Base-by-base conservation (phyloP, 2,329 filamentous ascomycete genomes). In the Xylaria sp. region DNA sequence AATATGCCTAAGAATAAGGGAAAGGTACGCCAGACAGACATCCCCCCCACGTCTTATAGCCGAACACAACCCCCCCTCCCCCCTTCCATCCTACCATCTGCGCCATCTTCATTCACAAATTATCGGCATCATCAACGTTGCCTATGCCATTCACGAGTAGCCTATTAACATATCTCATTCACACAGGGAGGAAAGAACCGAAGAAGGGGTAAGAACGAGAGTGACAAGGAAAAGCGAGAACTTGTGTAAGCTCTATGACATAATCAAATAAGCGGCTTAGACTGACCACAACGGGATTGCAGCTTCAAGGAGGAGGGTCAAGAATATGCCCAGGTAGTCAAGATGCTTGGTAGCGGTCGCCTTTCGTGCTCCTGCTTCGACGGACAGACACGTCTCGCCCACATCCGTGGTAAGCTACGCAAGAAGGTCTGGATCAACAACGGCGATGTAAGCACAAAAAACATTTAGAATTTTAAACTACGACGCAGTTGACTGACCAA, bases 371-470 rank as follows among this genome's bases (percentile, higher is more conserved):
- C 93, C 72, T 98, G 94, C 84, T 99, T 99, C 80, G 95, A 98
- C 78, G 94, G 94, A 76, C 89, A 90, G 70, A 93, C 93, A 79
- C 89, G 92, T 40, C 67, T 92, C 23, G 89, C 90, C 68, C 90
- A 94, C 78, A 92, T 92, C 74, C 92, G 94, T 69, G 94, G 94
- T 82, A 98, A 99, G 83, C 91, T 99, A 75, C 89, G 95, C 75
- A 99, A 99, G 87, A 99, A 99, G 87, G 95, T 98, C 80, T 97
- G 93, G 93, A 97, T 97, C 86, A 97, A 97, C 86, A 93, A 97
- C 63, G 65, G 65, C 42, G 65, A 67, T 33, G 83, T 67, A 59
- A 60, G 65, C 35, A 42, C 21, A 51, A n/a, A 4, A 9, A 38
- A 6, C 14, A 31, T 28, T n/a, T 28, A 28, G 8, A 12, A n/a